Evolutionary conservation across 208 protist genomes (phyloP).

Genomic region (Strigomonas culicis): DNA sequence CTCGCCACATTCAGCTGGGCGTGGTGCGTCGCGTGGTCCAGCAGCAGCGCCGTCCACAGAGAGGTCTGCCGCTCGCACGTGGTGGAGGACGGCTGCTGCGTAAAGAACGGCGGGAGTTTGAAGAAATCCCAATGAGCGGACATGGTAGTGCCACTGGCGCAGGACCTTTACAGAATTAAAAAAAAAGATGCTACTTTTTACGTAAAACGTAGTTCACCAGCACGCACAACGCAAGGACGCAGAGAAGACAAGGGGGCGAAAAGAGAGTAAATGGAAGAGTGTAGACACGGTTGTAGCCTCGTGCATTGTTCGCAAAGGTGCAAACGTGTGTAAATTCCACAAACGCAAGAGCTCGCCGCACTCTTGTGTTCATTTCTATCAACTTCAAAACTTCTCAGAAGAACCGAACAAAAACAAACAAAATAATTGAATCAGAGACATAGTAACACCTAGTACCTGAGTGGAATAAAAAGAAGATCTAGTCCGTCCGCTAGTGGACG

Average conservation of each 20-base stretch:
- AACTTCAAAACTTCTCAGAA: neutral
- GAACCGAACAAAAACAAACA: neutral
- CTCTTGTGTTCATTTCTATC: no score
- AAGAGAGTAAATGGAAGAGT: neutral
- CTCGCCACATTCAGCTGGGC: conserved; percentile 20
- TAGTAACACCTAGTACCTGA: neutral
- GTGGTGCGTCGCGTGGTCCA: conserved; percentile 79
- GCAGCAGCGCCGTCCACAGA: conserved; percentile 61
- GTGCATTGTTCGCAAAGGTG: no score
- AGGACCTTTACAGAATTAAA: conserved; percentile 7
- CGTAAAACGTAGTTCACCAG: neutral
- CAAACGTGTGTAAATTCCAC: no score
- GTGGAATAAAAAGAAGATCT: neutral
- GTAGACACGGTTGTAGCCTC: neutral
- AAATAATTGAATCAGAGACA: conserved; percentile 5
- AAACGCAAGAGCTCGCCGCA: no score
- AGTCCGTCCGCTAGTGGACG: conserved; percentile 33
- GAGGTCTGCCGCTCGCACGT: conserved; percentile 51
- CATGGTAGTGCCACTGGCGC: conserved; percentile 6
- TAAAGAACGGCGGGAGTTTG: conserved; percentile 84
- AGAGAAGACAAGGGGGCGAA: neutral
- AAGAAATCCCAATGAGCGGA: conserved; percentile 79
- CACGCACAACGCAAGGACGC: neutral
- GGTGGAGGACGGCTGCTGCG: conserved; percentile 55
- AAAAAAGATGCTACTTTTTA: conserved; percentile 6